Evolutionary conservation across 2,329 filamentous ascomycete genomes (phyloP).

Genomic region (Sporothrix brunneoviolacea): DNA sequence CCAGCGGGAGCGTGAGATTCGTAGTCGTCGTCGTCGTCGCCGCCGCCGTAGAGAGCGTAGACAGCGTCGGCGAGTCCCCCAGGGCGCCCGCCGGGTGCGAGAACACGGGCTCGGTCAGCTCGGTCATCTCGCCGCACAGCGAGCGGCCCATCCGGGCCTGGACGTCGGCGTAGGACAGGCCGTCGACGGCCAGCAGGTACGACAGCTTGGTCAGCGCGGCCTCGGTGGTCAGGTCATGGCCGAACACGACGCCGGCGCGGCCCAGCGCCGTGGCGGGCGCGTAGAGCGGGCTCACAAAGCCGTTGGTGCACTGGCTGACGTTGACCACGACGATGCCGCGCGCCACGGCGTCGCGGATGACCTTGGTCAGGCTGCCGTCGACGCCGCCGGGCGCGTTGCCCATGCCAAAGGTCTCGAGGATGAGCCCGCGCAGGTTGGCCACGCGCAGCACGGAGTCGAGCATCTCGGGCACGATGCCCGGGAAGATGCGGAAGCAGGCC

Average conservation of each 20-base stretch:
- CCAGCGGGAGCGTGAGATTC: too few species aligned
- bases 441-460: slow-evolving; percentile 74
- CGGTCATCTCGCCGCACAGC: slow-evolving; percentile 79
- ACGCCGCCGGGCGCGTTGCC: slow-evolving; percentile 82
- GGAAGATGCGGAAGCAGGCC: slow-evolving; percentile 82
- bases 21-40: too few species aligned
- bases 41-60: too few species aligned
- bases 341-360: slow-evolving; percentile 69
- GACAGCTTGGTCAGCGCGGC: slow-evolving; percentile 86
- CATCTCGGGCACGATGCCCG: slow-evolving; percentile 90
- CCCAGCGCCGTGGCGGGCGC: slow-evolving; percentile 71
- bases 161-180: slow-evolving; percentile 59
- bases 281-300: slow-evolving; percentile 72
- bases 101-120: slow-evolving; percentile 65
- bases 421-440: slow-evolving; percentile 70
- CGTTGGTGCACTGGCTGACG: slow-evolving; percentile 79
- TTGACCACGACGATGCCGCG: slow-evolving; percentile 83
- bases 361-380: slow-evolving; percentile 70
- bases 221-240: slow-evolving; percentile 82
- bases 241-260: slow-evolving; percentile 79
- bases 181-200: slow-evolving; percentile 67
- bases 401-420: slow-evolving; percentile 89
- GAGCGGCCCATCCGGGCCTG: slow-evolving; percentile 64
- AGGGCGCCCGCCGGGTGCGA: slow-evolving; percentile 57
- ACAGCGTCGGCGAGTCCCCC: slow-evolving; percentile 30